Conservation (phyloP, 208 protist species). For the Leishmania tarentolae region DNA sequence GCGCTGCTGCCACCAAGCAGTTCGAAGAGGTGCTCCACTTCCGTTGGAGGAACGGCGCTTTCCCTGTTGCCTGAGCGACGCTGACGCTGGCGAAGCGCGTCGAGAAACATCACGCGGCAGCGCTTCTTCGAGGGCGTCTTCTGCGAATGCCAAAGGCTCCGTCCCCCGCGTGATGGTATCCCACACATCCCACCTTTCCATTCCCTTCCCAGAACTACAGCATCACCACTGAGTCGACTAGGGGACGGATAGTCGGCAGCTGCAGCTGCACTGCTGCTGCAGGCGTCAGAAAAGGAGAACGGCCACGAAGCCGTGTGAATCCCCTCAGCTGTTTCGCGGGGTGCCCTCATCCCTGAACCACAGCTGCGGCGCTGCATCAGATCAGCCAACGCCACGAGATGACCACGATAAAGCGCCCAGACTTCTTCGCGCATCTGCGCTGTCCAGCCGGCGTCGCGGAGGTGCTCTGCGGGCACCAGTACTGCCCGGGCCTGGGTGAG, state of each 20-base stretch:
- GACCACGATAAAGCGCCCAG: constrained; percentile 55
- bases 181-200: neutral
- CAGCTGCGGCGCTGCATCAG: constrained; percentile 21
- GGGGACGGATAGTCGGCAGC: neutral
- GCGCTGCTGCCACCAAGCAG: constrained; percentile 43
- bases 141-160: neutral
- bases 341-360: neutral
- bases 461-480: constrained; percentile 25
- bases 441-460: constrained; percentile 28
- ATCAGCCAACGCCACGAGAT: constrained; percentile 46
- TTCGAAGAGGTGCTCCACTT: constrained; percentile 34
- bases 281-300: neutral
- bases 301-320: neutral
- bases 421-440: constrained; percentile 51
- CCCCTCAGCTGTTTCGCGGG: neutral
- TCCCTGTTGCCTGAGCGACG: neutral
- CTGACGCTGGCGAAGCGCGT: constrained; percentile 23
- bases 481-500: constrained; percentile 64
- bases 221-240: constrained; percentile 4
- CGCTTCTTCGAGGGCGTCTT: constrained; percentile 32
- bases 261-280: neutral
- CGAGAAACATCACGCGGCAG: constrained; percentile 22
- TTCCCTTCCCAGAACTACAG: neutral
- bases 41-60: constrained; percentile 21
- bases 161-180: neutral